Percentiles rank a stretch among this genome's conserved stretches.
These are phyloP conservation scores for Barnettozyma californica DNA, from an alignment of 805 yeast genomes.

Conservation along the genomic window DNA sequence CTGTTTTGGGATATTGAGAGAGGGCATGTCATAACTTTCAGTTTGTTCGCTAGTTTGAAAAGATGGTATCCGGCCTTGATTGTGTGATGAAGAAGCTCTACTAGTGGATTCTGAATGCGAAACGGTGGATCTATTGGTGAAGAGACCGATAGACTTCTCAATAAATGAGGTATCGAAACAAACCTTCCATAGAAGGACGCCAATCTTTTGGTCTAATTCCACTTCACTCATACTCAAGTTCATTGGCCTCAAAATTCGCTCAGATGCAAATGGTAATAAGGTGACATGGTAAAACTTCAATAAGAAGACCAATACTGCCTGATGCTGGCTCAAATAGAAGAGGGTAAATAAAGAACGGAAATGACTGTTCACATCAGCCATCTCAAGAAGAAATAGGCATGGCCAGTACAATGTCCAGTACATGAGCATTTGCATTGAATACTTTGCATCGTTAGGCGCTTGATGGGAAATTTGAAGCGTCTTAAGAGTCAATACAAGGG, in stretches of 20 bases:
- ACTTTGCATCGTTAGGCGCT: not conserved
- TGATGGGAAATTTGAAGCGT: slow-evolving; percentile 11
- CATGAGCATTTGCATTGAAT: slow-evolving; percentile 6
- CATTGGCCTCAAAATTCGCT: not conserved
- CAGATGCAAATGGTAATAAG: slow-evolving; percentile 3
- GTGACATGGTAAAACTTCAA: slow-evolving; percentile 11
- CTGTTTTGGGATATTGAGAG: slow-evolving; percentile 1
- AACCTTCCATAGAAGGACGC: not conserved
- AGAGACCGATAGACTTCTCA: not conserved
- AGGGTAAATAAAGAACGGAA: slow-evolving; percentile 11
- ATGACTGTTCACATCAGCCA: slow-evolving; percentile 16
- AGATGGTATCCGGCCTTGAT: not conserved
- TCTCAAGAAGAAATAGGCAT: slow-evolving; percentile 7
- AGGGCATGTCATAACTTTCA: not conserved
- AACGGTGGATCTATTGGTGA: not conserved
- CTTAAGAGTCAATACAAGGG: slow-evolving; percentile 19
- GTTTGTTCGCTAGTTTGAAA: not conserved
- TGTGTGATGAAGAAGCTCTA: not conserved
- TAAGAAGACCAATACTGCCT: slow-evolving; percentile 1
- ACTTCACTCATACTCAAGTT: slow-evolving; percentile 1
- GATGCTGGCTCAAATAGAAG: slow-evolving; percentile 9
- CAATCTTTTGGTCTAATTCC: slow-evolving; percentile 7
- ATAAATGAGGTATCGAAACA: slow-evolving; percentile 8
- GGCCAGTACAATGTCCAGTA: slow-evolving; percentile 23
- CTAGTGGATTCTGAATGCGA: not conserved